Evolutionary conservation across 108 stramenopile species (phyloP).

Genomic region (Cyclotella kingstonii): DNA sequence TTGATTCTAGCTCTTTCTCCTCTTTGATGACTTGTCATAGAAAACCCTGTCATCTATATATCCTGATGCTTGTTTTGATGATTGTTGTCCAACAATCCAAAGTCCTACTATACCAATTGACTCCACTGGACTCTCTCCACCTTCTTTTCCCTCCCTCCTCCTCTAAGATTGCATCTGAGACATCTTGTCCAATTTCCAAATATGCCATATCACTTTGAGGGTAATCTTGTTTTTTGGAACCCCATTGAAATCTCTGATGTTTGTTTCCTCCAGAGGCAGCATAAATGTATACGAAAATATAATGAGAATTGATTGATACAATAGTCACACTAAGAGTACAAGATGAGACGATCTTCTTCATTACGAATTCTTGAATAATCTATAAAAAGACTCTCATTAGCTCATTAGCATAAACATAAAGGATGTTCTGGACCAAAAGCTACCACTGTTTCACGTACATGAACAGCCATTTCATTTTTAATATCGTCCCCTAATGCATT

Average conservation of each 20-base stretch:
- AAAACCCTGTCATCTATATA: too few relatives aligned
- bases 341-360: too few relatives aligned
- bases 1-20: too few relatives aligned
- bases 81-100: conserved; percentile 59
- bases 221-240: conserved; percentile 80
- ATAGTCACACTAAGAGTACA: too few relatives aligned
- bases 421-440: conserved; percentile 1
- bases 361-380: too few relatives aligned
- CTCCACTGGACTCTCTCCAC: conserved; percentile 66
- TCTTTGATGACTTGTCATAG: conserved; percentile 1
- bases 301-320: too few relatives aligned
- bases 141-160: conserved; percentile 82
- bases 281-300: too few relatives aligned
- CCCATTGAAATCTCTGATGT: too few relatives aligned
- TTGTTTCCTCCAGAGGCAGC: too few relatives aligned
- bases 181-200: conserved; percentile 92
- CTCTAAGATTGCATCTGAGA: conserved; percentile 69
- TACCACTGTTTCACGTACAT: background rate
- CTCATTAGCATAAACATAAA: too few relatives aligned
- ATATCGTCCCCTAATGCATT: background rate
- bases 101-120: conserved; percentile 84
- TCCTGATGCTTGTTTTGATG: conserved; percentile 20
- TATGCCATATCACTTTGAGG: conserved; percentile 94
- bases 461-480: background rate
- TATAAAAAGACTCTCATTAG: too few relatives aligned